Percentiles rank a stretch among this genome's conserved stretches.
phyloP scores from a whole-genome alignment of 2,329 filamentous ascomycete species.

The Ceratocystis destructans region DNA sequence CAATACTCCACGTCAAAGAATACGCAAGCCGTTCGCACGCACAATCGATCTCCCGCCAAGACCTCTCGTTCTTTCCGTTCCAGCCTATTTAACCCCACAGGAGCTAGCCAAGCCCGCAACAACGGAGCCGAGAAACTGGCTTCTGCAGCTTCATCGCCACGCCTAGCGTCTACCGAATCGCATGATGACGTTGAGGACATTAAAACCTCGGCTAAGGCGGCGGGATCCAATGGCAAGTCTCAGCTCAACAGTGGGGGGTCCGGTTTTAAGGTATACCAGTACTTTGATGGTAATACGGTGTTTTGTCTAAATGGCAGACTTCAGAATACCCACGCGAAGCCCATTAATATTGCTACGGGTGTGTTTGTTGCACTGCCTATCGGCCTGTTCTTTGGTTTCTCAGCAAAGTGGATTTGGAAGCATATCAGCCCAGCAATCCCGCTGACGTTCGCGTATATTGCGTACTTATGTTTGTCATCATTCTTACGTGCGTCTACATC shows the following conservation, averaged over 20 bases:
- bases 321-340: slow-evolving; percentile 75
- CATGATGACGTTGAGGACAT: slow-evolving; percentile 17
- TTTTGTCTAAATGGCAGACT: slow-evolving; percentile 78
- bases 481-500: slow-evolving; percentile 86
- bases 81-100: slow-evolving; percentile 50
- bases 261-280: slow-evolving; percentile 68
- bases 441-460: slow-evolving; percentile 80
- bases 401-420: slow-evolving; percentile 73
- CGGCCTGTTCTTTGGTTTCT: slow-evolving; percentile 72
- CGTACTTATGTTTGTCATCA: slow-evolving; percentile 79
- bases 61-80: slow-evolving; percentile 66
- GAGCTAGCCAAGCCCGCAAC: slow-evolving; percentile 38
- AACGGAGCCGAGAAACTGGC: slow-evolving; percentile 70
- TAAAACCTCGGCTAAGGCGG: slow-evolving; percentile 29
- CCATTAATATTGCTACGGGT: slow-evolving; percentile 79
- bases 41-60: slow-evolving; percentile 46
- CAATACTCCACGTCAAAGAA: slow-evolving; percentile 34
- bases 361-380: slow-evolving; percentile 65
- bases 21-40: slow-evolving; percentile 15
- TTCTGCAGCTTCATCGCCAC: slow-evolving; percentile 48
- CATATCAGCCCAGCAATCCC: slow-evolving; percentile 80
- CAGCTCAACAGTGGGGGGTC: slow-evolving; percentile 26
- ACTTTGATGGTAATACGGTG: slow-evolving; percentile 84
- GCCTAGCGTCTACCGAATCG: slow-evolving; percentile 45
- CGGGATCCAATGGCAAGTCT: slow-evolving; percentile 23